Conservation (phyloP, 176 grass and related monocot genomes). For the Avena sativa region DNA sequence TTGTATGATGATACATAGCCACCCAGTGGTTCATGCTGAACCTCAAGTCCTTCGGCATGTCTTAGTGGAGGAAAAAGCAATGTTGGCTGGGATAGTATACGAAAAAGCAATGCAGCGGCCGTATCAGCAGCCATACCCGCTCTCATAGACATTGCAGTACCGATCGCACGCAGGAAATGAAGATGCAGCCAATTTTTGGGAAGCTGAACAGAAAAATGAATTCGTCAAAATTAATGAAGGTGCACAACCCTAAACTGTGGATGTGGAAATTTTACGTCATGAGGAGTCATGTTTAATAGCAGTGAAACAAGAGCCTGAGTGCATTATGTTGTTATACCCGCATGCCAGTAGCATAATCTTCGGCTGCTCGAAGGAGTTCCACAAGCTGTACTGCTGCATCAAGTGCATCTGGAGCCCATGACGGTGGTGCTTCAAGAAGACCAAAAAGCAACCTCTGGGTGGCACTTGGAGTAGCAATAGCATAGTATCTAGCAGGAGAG, state of each 20-base stretch:
- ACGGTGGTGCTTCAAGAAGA: conserved; percentile 98
- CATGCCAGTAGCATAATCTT: conserved; percentile 94
- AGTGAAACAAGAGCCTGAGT: conserved; percentile 12
- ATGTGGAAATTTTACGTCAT: conserved; percentile 16
- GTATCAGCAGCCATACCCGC: conserved; percentile 94
- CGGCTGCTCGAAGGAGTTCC: conserved; percentile 97
- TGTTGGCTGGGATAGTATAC: conserved; percentile 92
- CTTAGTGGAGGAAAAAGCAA: conserved; percentile 96
- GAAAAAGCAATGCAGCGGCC: conserved; percentile 94
- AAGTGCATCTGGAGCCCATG: conserved; percentile 99
- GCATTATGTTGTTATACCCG: conserved; percentile 59
- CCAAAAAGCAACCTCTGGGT: conserved; percentile 94
- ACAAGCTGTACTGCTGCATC: conserved; percentile 99
- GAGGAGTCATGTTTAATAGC: conserved; percentile 26
- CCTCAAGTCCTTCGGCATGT: conserved; percentile 86
- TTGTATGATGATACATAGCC: conserved; percentile 93
- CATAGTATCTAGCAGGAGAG: conserved; percentile 77
- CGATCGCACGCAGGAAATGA: conserved; percentile 94
- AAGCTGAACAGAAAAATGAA: conserved; percentile 63
- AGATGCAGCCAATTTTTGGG: conserved; percentile 99
- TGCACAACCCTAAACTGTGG: conserved; percentile 17
- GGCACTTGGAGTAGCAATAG: conserved; percentile 98
- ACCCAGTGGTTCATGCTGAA: conserved; percentile 86
- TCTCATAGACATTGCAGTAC: conserved; percentile 99
- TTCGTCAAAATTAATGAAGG: conserved; percentile 24